Evolutionary conservation across 768 basidiomycete species (phyloP), one percentile per base, ranked within the genome.

Genomic region (Chalciporus piperatus): DNA sequence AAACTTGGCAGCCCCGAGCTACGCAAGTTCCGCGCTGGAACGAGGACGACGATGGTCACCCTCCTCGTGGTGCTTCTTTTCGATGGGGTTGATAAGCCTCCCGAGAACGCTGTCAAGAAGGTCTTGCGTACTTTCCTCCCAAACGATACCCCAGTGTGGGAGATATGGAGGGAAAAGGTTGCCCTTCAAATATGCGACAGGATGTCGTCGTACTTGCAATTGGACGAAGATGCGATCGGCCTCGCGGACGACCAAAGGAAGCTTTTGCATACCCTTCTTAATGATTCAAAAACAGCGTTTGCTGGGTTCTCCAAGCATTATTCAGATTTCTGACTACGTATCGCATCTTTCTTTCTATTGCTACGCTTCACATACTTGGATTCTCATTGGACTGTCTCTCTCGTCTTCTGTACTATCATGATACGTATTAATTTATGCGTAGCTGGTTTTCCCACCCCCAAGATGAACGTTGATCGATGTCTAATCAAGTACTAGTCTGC

Each of bases 151-250:
- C 58, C 39, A 8, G 56, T 62, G 45, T 65, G 60, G 58, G 47
- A 50, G 41, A 52, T 7, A 6, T 65, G 65, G 59, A 58, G 48
- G 45, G 45, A 64, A 41, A 62, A 58, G 41, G 61, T 66, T 5
- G 33, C 41, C 28, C 37, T 0, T 25, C 56, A 47, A 35, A 45
- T 64, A 32, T 53, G 47, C 41, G 48, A 53, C 3, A 45, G 14
- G 39, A 52, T 46, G 20, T 12, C 32, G 17, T 38, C 50, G 20
- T 37, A n/a, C 38, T 47, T 61, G 17, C 13, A 47, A 19, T 6
- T 48, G 1, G 45, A 40, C 16, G 54, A 56, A 41, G 28, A 53
- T 3, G 16, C 5, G 0, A 22, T 22, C 22, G 42, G 19, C 38
- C 40, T 53, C 25, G 12, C 4, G 2, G 50, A 7, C 2, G 12